phyloP scores from a whole-genome alignment of 1,139 yeast species.

The Candida tunisiensis region DNA sequence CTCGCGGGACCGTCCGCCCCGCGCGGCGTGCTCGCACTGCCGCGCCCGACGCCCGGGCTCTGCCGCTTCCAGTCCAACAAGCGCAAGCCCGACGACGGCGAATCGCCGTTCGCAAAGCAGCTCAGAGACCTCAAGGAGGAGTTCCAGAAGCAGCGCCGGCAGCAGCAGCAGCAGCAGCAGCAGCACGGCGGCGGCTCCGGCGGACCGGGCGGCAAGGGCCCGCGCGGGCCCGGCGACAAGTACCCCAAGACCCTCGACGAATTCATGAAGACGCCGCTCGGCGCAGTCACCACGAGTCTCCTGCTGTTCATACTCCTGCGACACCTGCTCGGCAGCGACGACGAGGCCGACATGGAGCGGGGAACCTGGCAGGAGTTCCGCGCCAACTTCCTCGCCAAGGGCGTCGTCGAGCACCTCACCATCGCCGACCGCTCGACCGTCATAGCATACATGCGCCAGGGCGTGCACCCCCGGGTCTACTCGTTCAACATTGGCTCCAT shows the following conservation, averaged over 20 bases:
- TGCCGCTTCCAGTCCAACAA: no score
- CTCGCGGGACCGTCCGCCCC: background rate
- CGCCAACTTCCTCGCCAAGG: slow-evolving; percentile 61
- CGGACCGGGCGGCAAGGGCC: slow-evolving; percentile 12
- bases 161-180: no score
- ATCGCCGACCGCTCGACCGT: slow-evolving; percentile 70
- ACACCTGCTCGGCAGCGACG: slow-evolving; percentile 1
- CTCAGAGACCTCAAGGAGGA: slow-evolving; percentile 94
- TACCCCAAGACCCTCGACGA: no score
- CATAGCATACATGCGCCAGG: slow-evolving; percentile 24
- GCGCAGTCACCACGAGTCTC: background rate
- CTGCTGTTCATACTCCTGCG: slow-evolving; percentile 1
- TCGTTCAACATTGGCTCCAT: slow-evolving; percentile 79
- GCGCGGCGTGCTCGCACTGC: background rate
- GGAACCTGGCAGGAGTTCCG: slow-evolving; percentile 88
- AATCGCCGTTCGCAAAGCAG: slow-evolving; percentile 90
- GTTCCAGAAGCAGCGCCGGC: slow-evolving; percentile 92
- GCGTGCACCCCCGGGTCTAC: slow-evolving; percentile 7
- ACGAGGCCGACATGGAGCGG: slow-evolving; percentile 7
- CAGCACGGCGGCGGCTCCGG: slow-evolving; percentile 61
- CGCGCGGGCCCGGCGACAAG: no score
- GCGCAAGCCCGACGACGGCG: slow-evolving; percentile 93
- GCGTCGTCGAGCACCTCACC: slow-evolving; percentile 57
- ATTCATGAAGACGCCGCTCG: no score
- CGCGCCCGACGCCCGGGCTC: background rate